Percentiles rank a stretch among this genome's conserved stretches.
Conservation (phyloP, 2,329 filamentous ascomycete genomes). For the Fusarium pseudograminearum region DNA sequence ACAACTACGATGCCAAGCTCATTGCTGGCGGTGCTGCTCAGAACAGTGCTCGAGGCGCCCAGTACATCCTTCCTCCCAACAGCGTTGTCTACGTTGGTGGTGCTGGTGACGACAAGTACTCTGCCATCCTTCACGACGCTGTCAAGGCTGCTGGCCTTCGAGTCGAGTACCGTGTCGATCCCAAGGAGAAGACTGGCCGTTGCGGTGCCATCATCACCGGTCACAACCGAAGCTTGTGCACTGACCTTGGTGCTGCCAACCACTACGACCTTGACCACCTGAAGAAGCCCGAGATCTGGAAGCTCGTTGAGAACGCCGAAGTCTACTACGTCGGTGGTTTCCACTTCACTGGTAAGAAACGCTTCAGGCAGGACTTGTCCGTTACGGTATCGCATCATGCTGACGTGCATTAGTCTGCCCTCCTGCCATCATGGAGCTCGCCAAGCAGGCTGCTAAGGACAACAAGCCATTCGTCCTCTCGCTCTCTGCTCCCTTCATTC, state of each 20-base stretch:
- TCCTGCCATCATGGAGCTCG: conserved; percentile 88
- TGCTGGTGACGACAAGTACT: conserved; percentile 95
- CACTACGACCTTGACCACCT: conserved; percentile 96
- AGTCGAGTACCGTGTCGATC: conserved; percentile 94
- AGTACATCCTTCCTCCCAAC: conserved; percentile 92
- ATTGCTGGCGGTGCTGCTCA: conserved; percentile 97
- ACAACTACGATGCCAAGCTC: conserved; percentile 92
- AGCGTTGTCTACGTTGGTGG: conserved; percentile 94
- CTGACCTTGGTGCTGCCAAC: conserved; percentile 95
- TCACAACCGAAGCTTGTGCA: conserved; percentile 94
- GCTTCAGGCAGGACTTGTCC: not conserved
- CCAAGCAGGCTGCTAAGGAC: conserved; percentile 86
- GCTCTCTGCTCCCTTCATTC: conserved; percentile 94
- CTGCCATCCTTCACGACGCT: conserved; percentile 86
- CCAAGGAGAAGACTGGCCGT: conserved; percentile 85
- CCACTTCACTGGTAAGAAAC: conserved; percentile 79
- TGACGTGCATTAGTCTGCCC: conserved; percentile 74
- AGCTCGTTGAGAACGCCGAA: conserved; percentile 87
- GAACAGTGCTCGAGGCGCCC: conserved; percentile 95
- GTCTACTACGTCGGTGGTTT: conserved; percentile 95
- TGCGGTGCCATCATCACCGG: conserved; percentile 98
- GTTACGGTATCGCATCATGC: conserved; percentile 1
- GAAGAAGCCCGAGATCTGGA: conserved; percentile 92
- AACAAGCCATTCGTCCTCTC: conserved; percentile 95
- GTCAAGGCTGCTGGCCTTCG: conserved; percentile 89